A percentile compares a stretch with the other conserved stretches of the same genome.
These are phyloP conservation scores for Terana coerulea DNA, from an alignment of 768 basidiomycete species.

Conservation along the genomic window DNA sequence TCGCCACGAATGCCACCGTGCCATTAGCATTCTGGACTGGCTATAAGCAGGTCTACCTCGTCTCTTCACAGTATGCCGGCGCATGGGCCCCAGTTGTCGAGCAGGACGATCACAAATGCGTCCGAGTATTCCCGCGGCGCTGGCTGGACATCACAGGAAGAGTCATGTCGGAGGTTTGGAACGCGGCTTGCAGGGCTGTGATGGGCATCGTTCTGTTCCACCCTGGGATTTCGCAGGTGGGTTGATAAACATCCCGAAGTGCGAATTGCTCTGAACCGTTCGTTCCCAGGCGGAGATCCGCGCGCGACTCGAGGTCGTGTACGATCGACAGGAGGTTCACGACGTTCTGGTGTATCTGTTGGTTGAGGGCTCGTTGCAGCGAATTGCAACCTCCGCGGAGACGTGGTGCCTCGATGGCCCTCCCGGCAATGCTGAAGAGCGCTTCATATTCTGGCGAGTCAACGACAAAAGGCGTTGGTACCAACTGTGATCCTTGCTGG, in stretches of 20 bases:
- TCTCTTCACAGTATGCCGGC: slow-evolving; percentile 47
- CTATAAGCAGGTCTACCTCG: slow-evolving; percentile 51
- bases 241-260: no score
- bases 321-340: slow-evolving; percentile 70
- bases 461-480: slow-evolving; percentile 60
- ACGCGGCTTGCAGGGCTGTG: slow-evolving; percentile 66
- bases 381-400: slow-evolving; percentile 24
- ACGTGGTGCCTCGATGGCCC: slow-evolving; percentile 25
- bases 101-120: slow-evolving; percentile 7
- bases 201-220: slow-evolving; percentile 62
- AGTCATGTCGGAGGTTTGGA: slow-evolving; percentile 62
- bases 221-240: slow-evolving; percentile 72
- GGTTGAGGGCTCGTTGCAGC: slow-evolving; percentile 47
- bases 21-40: slow-evolving; percentile 69
- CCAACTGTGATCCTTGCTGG: slow-evolving; percentile 48
- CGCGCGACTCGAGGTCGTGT: slow-evolving; percentile 67
- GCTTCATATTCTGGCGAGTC: slow-evolving; percentile 52
- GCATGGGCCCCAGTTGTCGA: slow-evolving; percentile 49
- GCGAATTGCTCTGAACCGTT: slow-evolving; percentile 5
- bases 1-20: slow-evolving; percentile 41
- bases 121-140: slow-evolving; percentile 54
- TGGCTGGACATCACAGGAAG: slow-evolving; percentile 74
- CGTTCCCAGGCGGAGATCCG: slow-evolving; percentile 61
- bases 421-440: slow-evolving; percentile 52
- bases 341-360: slow-evolving; percentile 56